Conservation (phyloP, 257 asterid species). For the Solanum paucissectum region DNA sequence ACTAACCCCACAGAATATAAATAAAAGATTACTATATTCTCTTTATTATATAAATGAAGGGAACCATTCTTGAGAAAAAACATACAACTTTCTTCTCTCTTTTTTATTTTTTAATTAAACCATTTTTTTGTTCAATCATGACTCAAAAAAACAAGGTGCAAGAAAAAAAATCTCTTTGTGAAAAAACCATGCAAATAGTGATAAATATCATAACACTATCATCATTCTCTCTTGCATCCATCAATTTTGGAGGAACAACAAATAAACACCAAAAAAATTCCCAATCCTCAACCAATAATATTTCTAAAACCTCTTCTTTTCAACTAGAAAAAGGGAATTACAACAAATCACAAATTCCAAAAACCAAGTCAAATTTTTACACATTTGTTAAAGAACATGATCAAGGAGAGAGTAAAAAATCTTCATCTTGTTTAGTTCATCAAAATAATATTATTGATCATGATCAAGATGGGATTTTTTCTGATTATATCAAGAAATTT, state of each 20-base stretch:
- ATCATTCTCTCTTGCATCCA: conserved; percentile 19
- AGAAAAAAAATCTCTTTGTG: conserved; percentile 15
- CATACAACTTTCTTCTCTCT: not conserved
- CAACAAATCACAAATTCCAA: conserved; percentile 10
- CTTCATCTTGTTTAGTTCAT: not conserved
- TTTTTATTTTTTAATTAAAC: not conserved
- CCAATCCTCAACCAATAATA: not conserved
- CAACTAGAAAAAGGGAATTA: not conserved
- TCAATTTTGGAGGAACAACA: conserved; percentile 5
- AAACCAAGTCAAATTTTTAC: not conserved
- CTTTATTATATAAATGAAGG: not conserved
- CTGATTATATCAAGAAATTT: conserved; percentile 11
- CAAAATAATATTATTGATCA: not conserved
- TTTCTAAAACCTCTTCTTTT: not conserved
- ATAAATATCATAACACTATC: conserved; percentile 21
- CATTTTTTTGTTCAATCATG: conserved; percentile 1
- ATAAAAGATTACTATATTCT: not conserved
- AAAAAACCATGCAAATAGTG: conserved; percentile 24
- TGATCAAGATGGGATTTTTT: conserved; percentile 10
- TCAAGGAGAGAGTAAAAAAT: conserved; percentile 1
- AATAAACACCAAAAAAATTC: not conserved
- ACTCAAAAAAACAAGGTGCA: not conserved
- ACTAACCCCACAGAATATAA: conserved; percentile 6
- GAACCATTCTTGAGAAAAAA: not conserved
- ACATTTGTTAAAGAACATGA: conserved; percentile 7